Percentiles rank a stretch among this genome's conserved stretches.
These are phyloP conservation scores for Boletus sensibilis DNA, from an alignment of 768 basidiomycete species.

Conservation along the genomic window DNA sequence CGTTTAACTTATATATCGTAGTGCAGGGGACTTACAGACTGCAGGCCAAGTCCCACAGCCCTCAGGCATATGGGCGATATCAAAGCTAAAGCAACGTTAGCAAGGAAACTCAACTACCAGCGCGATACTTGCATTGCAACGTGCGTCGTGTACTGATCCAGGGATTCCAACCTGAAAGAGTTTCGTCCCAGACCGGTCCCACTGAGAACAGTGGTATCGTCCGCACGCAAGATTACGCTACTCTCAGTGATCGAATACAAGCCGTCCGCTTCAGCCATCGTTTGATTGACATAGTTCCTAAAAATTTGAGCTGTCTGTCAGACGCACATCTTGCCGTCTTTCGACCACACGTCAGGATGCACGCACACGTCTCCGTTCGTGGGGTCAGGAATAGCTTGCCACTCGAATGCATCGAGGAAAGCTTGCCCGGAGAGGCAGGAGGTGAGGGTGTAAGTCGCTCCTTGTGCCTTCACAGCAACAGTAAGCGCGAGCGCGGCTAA, in stretches of 20 bases:
- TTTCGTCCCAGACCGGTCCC: conserved; percentile 30
- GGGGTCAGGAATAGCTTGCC: conserved; percentile 29
- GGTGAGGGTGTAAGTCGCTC: conserved; percentile 30
- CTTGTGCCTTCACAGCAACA: background rate
- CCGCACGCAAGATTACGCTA: conserved; percentile 32
- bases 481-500: background rate
- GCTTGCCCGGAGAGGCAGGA: conserved; percentile 42
- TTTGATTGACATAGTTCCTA: conserved; percentile 44
- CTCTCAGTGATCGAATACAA: conserved; percentile 52
- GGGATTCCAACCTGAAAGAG: conserved; percentile 32
- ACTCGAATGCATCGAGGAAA: conserved; percentile 42
- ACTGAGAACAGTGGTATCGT: conserved; percentile 28
- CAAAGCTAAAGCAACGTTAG: conserved; percentile 20
- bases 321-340: background rate
- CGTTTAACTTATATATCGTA: background rate
- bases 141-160: conserved; percentile 30
- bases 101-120: background rate
- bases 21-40: conserved; percentile 23
- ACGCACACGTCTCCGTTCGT: conserved; percentile 28
- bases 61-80: conserved; percentile 35
- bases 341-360: background rate
- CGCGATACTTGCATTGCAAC: conserved; percentile 27
- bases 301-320: background rate
- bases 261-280: conserved; percentile 51
- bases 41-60: conserved; percentile 39